Evolutionary conservation across 2,329 filamentous ascomycete species (phyloP).

Genomic region (Pseudogymnoascus verrucosus): DNA sequence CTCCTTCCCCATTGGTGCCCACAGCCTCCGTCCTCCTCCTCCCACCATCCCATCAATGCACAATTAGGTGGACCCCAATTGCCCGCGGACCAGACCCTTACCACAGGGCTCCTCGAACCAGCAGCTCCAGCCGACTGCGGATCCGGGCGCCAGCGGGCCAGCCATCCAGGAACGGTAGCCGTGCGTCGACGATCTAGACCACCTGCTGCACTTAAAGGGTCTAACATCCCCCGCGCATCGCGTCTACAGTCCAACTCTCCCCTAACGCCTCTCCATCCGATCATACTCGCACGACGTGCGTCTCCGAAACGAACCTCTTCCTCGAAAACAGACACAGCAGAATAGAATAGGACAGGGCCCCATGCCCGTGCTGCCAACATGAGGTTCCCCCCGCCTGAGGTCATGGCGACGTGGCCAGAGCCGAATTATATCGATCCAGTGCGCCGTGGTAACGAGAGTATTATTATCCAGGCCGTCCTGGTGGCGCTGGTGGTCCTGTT

Average conservation of each 20-base stretch:
- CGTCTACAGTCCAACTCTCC: not conserved
- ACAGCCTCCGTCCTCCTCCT: not conserved
- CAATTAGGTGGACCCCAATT: not conserved
- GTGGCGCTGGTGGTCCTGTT: constrained; percentile 33
- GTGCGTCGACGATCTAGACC: not conserved
- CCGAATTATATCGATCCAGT: constrained; percentile 40
- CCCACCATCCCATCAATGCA: not conserved
- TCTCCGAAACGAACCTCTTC: not conserved
- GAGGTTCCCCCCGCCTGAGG: constrained; percentile 33
- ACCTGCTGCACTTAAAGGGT: not conserved
- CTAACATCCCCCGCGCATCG: not conserved
- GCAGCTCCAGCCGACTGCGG: not conserved
- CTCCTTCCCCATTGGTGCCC: not conserved
- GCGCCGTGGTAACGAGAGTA: constrained; percentile 35
- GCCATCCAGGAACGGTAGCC: not conserved
- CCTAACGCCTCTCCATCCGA: not conserved
- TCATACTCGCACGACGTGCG: not conserved
- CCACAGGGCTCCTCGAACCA: not conserved
- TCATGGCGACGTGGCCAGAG: constrained; percentile 36
- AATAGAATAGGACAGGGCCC: not conserved
- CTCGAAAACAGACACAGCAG: not conserved
- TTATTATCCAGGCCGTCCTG: constrained; percentile 35
- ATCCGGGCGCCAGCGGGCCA: not conserved
- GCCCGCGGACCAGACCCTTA: not conserved
- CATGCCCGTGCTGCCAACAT: constrained; percentile 18